Conservation (phyloP, 768 basidiomycete species). For the Leccinum pellstonianum region DNA sequence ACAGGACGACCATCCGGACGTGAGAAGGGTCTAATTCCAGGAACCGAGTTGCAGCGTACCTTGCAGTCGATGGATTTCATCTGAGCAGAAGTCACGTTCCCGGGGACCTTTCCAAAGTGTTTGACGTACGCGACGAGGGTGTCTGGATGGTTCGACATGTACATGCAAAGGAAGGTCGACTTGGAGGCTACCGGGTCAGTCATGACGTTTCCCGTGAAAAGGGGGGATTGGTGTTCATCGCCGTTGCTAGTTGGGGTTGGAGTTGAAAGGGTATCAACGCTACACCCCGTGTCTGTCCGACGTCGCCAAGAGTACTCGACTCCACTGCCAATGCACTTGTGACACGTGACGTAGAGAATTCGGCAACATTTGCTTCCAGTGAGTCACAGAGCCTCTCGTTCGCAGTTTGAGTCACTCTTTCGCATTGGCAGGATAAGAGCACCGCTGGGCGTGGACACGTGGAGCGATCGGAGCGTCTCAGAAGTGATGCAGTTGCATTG, state of each 20-base stretch:
- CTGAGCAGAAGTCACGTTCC: slow-evolving; percentile 55
- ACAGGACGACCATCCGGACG: not conserved
- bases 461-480: not conserved
- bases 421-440: too few relatives aligned
- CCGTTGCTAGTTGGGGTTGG: not conserved
- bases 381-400: too few relatives aligned
- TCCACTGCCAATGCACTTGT: too few relatives aligned
- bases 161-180: slow-evolving; percentile 75
- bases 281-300: too few relatives aligned
- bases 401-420: too few relatives aligned
- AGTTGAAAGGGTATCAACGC: too few relatives aligned
- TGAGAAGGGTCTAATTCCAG: not conserved
- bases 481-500: not conserved
- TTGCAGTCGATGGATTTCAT: slow-evolving; percentile 71
- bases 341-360: too few relatives aligned
- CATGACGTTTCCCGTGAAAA: slow-evolving; percentile 36
- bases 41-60: slow-evolving; percentile 35
- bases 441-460: not conserved
- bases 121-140: slow-evolving; percentile 83
- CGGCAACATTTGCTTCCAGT: too few relatives aligned
- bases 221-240: not conserved
- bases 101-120: slow-evolving; percentile 66
- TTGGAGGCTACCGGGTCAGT: slow-evolving; percentile 73
- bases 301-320: too few relatives aligned
- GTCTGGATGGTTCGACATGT: slow-evolving; percentile 83